These are phyloP conservation scores for Pyrenochaeta sp. DNA, from an alignment of 2,329 filamentous ascomycete genomes.

Conservation along the genomic window DNA sequence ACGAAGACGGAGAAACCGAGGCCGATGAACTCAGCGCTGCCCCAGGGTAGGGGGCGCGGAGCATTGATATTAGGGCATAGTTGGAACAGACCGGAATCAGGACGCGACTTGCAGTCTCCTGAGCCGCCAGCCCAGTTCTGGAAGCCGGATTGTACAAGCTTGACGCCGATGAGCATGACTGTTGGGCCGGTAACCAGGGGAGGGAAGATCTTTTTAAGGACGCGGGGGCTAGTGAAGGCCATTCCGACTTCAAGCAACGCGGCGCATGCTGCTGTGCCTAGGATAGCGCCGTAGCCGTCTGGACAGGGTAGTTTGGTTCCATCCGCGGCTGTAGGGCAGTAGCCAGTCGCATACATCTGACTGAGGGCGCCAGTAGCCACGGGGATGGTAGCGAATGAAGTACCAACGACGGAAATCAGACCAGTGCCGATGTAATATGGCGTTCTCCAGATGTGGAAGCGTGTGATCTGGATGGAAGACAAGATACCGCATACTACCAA, in stretches of 20 bases:
- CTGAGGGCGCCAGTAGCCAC: slow-evolving; percentile 74
- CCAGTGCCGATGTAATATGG: slow-evolving; percentile 74
- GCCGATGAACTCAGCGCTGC: slow-evolving; percentile 78
- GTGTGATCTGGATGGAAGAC: slow-evolving; percentile 78
- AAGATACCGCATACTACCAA: slow-evolving; percentile 81
- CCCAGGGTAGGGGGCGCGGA: slow-evolving; percentile 78
- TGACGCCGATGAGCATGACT: slow-evolving; percentile 76
- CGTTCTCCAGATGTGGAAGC: slow-evolving; percentile 74
- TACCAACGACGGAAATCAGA: slow-evolving; percentile 79
- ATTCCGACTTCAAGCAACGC: slow-evolving; percentile 73
- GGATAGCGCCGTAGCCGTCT: slow-evolving; percentile 76
- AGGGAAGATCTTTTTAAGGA: slow-evolving; percentile 77
- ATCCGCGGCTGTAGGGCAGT: slow-evolving; percentile 66
- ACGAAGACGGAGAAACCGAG: slow-evolving; percentile 82
- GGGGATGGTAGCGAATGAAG: slow-evolving; percentile 79
- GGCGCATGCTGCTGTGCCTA: slow-evolving; percentile 68
- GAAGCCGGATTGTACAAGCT: slow-evolving; percentile 75
- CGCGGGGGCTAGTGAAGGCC: slow-evolving; percentile 74
- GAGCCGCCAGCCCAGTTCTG: slow-evolving; percentile 80
- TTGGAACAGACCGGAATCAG: slow-evolving; percentile 63
- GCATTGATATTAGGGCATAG: slow-evolving; percentile 69
- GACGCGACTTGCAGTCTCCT: slow-evolving; percentile 62
- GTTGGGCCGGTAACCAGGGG: slow-evolving; percentile 77
- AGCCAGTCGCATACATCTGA: slow-evolving; percentile 82
- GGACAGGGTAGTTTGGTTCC: slow-evolving; percentile 78